Conservation (phyloP, 2,329 filamentous ascomycete species). For the Zymoseptoria brevis region DNA sequence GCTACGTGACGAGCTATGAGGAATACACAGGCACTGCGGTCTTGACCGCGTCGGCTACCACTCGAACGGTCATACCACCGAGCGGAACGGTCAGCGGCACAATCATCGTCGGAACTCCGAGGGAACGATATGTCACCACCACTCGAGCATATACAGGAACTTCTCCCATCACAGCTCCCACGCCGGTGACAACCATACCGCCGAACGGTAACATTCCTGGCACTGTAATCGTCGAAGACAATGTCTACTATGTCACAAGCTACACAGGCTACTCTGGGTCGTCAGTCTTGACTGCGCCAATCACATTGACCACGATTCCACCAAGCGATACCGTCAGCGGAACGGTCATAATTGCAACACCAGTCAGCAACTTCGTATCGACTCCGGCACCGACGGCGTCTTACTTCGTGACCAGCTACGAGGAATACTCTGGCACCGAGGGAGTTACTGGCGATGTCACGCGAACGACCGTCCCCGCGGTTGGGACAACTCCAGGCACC, state of each 20-base stretch:
- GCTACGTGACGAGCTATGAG: not conserved
- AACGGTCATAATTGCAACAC: slow-evolving; percentile 1
- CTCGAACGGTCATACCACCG: slow-evolving; percentile 3
- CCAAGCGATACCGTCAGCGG: slow-evolving; percentile 2
- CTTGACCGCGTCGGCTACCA: slow-evolving; percentile 4
- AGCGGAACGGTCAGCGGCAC: slow-evolving; percentile 7
- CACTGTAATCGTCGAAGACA: not conserved
- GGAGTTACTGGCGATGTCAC: slow-evolving; percentile 4
- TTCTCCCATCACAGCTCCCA: slow-evolving; percentile 1
- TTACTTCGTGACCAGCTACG: not conserved
- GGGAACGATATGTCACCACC: slow-evolving; percentile 1
- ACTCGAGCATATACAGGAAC: slow-evolving; percentile 2
- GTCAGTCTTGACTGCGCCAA: not conserved
- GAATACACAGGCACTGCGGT: slow-evolving; percentile 1
- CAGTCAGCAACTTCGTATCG: not conserved
- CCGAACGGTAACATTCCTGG: slow-evolving; percentile 1
- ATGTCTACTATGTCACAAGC: slow-evolving; percentile 1
- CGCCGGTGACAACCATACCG: slow-evolving; percentile 3
- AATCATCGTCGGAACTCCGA: slow-evolving; percentile 1
- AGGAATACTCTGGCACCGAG: slow-evolving; percentile 5
- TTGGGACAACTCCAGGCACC: slow-evolving; percentile 3
- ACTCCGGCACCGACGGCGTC: not conserved
- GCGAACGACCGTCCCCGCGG: slow-evolving; percentile 1
- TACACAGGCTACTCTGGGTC: not conserved
- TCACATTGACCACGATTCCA: slow-evolving; percentile 3